These are phyloP conservation scores for Alternaria solani DNA, from an alignment of 2,329 filamentous ascomycete genomes.

Conservation along the genomic window DNA sequence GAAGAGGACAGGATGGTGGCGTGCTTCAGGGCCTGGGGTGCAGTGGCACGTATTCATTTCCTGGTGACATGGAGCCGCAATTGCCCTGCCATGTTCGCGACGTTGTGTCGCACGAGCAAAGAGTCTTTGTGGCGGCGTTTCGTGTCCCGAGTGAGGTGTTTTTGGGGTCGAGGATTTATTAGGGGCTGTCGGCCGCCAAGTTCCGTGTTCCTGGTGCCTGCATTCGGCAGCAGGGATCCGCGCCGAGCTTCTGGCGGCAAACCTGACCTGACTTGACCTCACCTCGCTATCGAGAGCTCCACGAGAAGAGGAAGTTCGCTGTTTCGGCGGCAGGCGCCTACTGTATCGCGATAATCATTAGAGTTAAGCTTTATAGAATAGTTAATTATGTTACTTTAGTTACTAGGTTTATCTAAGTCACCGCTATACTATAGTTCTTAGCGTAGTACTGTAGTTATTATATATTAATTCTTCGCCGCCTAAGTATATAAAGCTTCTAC, in stretches of 20 bases:
- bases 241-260: slow-evolving; percentile 1
- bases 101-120: neutral
- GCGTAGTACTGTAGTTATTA: too few relatives aligned
- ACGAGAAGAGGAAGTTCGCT: too few relatives aligned
- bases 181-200: slow-evolving; percentile 8
- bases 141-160: neutral
- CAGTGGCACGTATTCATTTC: neutral
- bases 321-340: too few relatives aligned
- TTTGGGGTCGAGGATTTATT: neutral
- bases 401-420: too few relatives aligned
- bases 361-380: too few relatives aligned
- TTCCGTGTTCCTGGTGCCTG: slow-evolving; percentile 15
- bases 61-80: neutral
- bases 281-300: neutral
- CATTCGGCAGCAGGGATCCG: slow-evolving; percentile 4
- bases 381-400: too few relatives aligned
- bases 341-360: too few relatives aligned
- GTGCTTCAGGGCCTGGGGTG: neutral
- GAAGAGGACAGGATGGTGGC: slow-evolving; percentile 2
- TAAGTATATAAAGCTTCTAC: too few relatives aligned
- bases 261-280: neutral
- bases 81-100: neutral
- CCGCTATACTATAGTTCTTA: too few relatives aligned
- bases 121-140: neutral
- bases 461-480: too few relatives aligned